Conservation (phyloP, 2,329 filamentous ascomycete species). For the Monosporascus cannonballus region DNA sequence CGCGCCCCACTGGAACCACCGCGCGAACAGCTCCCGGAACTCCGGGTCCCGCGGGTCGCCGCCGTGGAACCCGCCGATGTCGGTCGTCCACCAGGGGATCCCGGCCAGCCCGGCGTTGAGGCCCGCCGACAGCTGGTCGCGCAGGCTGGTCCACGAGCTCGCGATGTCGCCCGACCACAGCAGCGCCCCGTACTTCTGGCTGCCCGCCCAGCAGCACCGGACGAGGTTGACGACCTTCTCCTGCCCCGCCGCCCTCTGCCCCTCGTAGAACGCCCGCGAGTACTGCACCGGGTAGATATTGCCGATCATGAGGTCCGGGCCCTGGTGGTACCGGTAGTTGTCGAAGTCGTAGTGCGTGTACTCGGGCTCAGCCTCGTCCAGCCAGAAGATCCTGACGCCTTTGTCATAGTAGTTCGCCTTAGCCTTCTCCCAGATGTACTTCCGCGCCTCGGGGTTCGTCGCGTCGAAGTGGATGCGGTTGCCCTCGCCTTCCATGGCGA, state of each 20-base stretch:
- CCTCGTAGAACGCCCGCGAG: slow-evolving; percentile 48
- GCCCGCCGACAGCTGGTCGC: slow-evolving; percentile 56
- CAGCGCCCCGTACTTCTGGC: slow-evolving; percentile 57
- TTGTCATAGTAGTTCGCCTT: slow-evolving; percentile 56
- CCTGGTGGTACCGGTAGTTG: slow-evolving; percentile 54
- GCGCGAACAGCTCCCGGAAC: slow-evolving; percentile 58
- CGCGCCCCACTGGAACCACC: slow-evolving; percentile 66
- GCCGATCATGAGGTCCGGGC: slow-evolving; percentile 46
- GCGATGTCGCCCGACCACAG: slow-evolving; percentile 66
- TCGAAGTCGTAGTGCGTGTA: slow-evolving; percentile 62
- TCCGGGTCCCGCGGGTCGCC: slow-evolving; percentile 48
- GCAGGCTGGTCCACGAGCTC: slow-evolving; percentile 53
- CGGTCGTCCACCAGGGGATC: slow-evolving; percentile 64
- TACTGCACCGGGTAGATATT: slow-evolving; percentile 51
- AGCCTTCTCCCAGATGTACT: slow-evolving; percentile 53
- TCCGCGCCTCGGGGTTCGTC: slow-evolving; percentile 53
- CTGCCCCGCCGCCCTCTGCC: slow-evolving; percentile 42
- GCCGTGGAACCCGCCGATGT: slow-evolving; percentile 65
- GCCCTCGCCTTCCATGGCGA: slow-evolving; percentile 53
- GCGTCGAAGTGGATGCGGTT: slow-evolving; percentile 57
- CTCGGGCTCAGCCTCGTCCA: slow-evolving; percentile 65
- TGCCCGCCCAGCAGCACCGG: slow-evolving; percentile 45
- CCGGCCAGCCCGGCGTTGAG: slow-evolving; percentile 61
- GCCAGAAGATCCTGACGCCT: slow-evolving; percentile 61
- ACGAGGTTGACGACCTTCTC: slow-evolving; percentile 45